Conservation (phyloP, 139 green algal genomes). For the Desmodesmus armatus region DNA sequence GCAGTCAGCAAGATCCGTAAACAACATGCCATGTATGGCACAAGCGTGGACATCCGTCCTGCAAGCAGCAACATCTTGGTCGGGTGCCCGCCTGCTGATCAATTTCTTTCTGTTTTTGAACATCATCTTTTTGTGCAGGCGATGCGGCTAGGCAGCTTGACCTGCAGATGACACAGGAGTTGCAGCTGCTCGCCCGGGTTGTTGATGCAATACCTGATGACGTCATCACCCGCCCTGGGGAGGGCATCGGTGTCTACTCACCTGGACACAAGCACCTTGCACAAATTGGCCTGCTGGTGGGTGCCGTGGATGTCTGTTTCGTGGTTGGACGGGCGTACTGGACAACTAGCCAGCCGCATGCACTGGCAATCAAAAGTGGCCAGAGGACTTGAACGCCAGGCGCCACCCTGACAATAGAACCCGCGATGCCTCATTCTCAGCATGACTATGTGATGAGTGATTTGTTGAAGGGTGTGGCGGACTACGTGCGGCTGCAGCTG, state of each 20-base stretch:
- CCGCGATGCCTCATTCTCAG: not conserved
- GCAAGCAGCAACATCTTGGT: too few species aligned
- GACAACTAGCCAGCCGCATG: not conserved
- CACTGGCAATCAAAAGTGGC: not conserved
- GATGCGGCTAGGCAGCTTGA: too few species aligned
- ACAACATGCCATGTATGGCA: too few species aligned
- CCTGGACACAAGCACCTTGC: slow-evolving; percentile 20
- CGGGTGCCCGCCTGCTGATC: too few species aligned
- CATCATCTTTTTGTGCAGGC: too few species aligned
- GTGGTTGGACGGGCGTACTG: not conserved
- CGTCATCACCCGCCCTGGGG: slow-evolving; percentile 16
- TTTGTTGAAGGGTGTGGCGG: not conserved
- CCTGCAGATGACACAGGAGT: too few species aligned
- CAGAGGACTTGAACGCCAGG: not conserved
- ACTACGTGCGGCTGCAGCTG: too few species aligned
- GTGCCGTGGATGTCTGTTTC: not conserved
- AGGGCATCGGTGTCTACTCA: slow-evolving; percentile 34
- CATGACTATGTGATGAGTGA: not conserved
- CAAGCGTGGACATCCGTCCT: too few species aligned
- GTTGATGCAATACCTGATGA: slow-evolving; percentile 5
- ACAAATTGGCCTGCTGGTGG: slow-evolving; percentile 2
- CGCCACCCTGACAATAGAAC: not conserved
- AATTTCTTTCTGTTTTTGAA: too few species aligned
- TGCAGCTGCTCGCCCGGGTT: too few species aligned
- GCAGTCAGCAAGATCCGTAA: too few species aligned